Base-by-base conservation (phyloP, 768 basidiomycete genomes). In the Sutorius australiensis region DNA sequence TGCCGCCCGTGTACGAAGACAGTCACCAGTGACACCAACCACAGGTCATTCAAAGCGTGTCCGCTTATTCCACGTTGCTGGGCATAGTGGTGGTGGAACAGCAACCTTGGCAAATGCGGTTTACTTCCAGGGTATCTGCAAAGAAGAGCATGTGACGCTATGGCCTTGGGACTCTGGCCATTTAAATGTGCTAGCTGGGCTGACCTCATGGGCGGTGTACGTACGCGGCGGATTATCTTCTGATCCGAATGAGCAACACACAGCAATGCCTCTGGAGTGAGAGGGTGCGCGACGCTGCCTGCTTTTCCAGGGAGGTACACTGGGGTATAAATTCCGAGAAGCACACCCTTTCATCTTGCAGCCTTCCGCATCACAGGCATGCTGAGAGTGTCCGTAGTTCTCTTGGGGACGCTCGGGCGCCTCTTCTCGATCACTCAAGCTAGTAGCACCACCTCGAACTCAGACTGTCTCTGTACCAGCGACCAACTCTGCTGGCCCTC, bases 401-500 rank as follows among this genome's bases (percentile, higher is more conserved):
- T 50, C 24, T 12, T 51, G 1, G 42, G 41, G 13, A 30, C n/a
- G 32, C 34, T 56, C 10, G 13, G 30, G 1, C 14, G 33, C 19
- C 10, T 43, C 6, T 32, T 28, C 34, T 5, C 5, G 21, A 42
- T 19, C 3, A n/a, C 51, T 21, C 12, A 2, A 19, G 34, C 38
- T 9, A 45, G 21, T n/a, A 36, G 21, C 14, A 11, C 19, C 14
- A 16, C 17, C n/a, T 36, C 31, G 6, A 9, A 11, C 31, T 39
- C 44, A 3, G 52, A 44, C 1, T 77, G 75, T 53, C 68, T 70
- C 21, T 78, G 77, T 58, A 65, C 77, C 6, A 75, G 3, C 11
- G 51, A 45, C 7, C 52, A 77, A 28, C 8, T 63, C 1, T 80
- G 77, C 59, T 79, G 78, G 76, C 78, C 79, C 3, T 66, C 60